Evolutionary conservation across 176 grass and related monocot species (phyloP), one percentile per base, ranked within the genome.

Genomic region (Tillandsia leiboldiana): DNA sequence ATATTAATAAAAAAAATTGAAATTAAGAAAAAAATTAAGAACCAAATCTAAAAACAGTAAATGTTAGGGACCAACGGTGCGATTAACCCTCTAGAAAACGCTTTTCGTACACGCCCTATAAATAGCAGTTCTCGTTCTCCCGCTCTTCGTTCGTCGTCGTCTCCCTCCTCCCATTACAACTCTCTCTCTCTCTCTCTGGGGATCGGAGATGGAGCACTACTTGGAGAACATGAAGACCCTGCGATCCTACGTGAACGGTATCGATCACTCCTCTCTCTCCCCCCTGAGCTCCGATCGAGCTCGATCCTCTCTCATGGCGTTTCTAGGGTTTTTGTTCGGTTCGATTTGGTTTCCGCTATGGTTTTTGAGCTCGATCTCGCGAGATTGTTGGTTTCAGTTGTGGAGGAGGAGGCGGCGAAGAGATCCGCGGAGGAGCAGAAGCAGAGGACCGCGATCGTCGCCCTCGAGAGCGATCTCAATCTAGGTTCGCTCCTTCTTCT

Each of bases 341-440:
- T 59, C 5, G 33, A 42, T 42, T 42, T 6, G 33, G 33, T 42
- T 42, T 42, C 4, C 4, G 29, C 2, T 3, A 6, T 0, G 33
- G 33, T 42, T 42, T 42, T 42, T 42, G 33, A 42, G 33, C 33
- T 42, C 7, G 33, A 7, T 42, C 33, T 42, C 7, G 33, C 33
- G 33, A 42, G 3, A 42, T 42, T 42, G 33, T 42, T 59, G 54
- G 23, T 49, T 77, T 64, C 72, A 96, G 91, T 86, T 72, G 72
- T 88, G 12, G 91, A 96, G 83, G 91, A 91, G 70, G 85, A 81
- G 56, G 80, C 91, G 50, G 66, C 83, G 8, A 96, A 88, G 83
- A 77, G 85, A 65, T 91, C 88, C 7, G 85, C 75, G 26, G 91
- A 96, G 75, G 85, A 96, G 85, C 82, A 96, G 85, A 82, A 76